These are phyloP conservation scores for Trichoderma citrinoviride DNA, from an alignment of 2,329 filamentous ascomycete species.

Conservation along the genomic window DNA sequence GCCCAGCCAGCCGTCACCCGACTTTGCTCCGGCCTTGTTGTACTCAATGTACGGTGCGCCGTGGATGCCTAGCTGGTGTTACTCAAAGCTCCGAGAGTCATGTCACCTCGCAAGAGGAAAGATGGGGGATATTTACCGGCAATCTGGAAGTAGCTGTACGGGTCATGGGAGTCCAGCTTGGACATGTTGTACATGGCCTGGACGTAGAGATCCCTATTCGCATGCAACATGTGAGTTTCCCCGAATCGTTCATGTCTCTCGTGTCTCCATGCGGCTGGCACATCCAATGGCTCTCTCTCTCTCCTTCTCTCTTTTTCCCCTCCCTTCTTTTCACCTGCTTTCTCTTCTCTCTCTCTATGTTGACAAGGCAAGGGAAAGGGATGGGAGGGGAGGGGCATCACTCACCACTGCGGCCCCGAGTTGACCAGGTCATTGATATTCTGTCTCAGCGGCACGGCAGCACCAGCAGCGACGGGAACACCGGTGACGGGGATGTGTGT, in stretches of 20 bases:
- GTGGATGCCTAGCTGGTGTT: constrained; percentile 37
- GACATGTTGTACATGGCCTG: constrained; percentile 46
- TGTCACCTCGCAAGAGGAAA: background rate
- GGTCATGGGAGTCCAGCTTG: constrained; percentile 39
- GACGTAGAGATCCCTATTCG: constrained; percentile 49
- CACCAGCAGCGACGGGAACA: constrained; percentile 38
- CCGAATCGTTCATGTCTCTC: background rate
- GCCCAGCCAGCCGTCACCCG: constrained; percentile 36
- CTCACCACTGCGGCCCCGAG: constrained; percentile 44
- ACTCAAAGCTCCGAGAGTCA: constrained; percentile 18
- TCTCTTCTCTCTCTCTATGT: background rate
- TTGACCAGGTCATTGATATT: constrained; percentile 48
- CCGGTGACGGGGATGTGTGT: constrained; percentile 39
- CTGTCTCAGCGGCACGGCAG: constrained; percentile 43
- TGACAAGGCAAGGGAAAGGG: background rate
- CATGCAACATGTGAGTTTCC: constrained; percentile 9
- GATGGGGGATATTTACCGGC: constrained; percentile 38
- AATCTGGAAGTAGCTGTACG: constrained; percentile 51
- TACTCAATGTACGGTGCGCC: constrained; percentile 44
- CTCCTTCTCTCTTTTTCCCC: background rate
- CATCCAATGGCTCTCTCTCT: background rate
- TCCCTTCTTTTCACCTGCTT: background rate
- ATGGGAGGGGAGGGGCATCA: background rate
- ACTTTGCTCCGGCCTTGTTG: constrained; percentile 39
- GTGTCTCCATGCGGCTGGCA: background rate